Conservation (phyloP, 2,329 filamentous ascomycete genomes). For the Alternaria sp. region DNA sequence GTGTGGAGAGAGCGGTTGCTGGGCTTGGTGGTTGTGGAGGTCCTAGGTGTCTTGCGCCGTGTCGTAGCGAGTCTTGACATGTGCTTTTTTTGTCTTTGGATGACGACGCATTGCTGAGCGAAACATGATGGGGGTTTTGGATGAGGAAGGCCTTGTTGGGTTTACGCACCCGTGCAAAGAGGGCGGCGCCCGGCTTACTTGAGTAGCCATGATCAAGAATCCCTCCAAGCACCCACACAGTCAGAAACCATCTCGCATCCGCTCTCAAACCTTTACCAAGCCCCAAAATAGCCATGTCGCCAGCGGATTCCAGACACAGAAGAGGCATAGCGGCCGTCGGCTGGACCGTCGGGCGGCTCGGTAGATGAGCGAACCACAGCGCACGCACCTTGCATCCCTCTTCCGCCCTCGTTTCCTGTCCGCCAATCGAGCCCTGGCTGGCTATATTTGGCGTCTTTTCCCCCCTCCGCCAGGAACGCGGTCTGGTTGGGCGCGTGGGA, state of each 20-base stretch:
- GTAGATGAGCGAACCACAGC: slow-evolving; percentile 24
- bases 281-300: slow-evolving; percentile 14
- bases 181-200: slow-evolving; percentile 1
- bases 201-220: background rate
- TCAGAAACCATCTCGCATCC: background rate
- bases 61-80: background rate
- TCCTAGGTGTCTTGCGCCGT: background rate
- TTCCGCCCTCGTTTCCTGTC: background rate
- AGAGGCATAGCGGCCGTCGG: slow-evolving; percentile 3
- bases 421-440: slow-evolving; percentile 20
- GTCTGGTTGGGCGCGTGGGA: slow-evolving; percentile 17
- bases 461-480: background rate
- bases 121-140: background rate
- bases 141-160: background rate
- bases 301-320: slow-evolving; percentile 3
- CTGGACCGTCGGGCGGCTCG: slow-evolving; percentile 21
- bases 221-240: background rate
- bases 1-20: slow-evolving; percentile 10
- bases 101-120: background rate
- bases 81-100: background rate
- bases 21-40: background rate
- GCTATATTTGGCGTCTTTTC: slow-evolving; percentile 35
- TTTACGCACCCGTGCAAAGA: background rate
- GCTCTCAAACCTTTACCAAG: background rate
- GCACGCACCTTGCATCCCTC: background rate